These are phyloP conservation scores for Niveomyces coronatus DNA, from an alignment of 2,329 filamentous ascomycete species.

Conservation along the genomic window DNA sequence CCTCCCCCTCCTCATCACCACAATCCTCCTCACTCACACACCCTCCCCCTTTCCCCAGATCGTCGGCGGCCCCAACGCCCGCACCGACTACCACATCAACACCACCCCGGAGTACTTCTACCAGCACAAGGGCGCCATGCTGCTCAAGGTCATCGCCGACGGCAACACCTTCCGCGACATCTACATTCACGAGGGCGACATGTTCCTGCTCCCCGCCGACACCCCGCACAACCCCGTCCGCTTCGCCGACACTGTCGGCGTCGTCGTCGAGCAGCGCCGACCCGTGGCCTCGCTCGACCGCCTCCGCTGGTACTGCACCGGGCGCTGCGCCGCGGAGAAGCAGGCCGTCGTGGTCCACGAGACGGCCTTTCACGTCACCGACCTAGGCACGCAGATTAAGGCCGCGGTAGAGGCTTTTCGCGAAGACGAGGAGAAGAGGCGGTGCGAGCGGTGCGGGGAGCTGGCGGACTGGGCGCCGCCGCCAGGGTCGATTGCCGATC, in stretches of 20 bases:
- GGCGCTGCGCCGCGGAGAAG: constrained; percentile 46
- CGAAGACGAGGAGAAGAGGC: constrained; percentile 54
- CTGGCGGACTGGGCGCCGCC: constrained; percentile 62
- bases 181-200: constrained; percentile 81
- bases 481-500: constrained; percentile 47
- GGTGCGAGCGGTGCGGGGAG: constrained; percentile 65
- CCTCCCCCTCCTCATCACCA: neutral
- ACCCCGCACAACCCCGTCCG: constrained; percentile 94
- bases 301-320: constrained; percentile 81
- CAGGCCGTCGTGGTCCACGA: constrained; percentile 70
- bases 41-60: constrained; percentile 40
- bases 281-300: constrained; percentile 61
- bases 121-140: constrained; percentile 87
- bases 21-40: neutral
- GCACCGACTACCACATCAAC: constrained; percentile 98
- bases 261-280: constrained; percentile 81
- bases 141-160: constrained; percentile 79
- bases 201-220: constrained; percentile 88
- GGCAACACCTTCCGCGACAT: constrained; percentile 65
- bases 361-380: constrained; percentile 75
- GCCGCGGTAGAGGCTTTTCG: constrained; percentile 76
- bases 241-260: constrained; percentile 86
- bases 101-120: constrained; percentile 96
- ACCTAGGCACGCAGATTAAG: constrained; percentile 93
- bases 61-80: constrained; percentile 89